Base-by-base conservation (phyloP, 768 basidiomycete genomes). In the Symmetrospora coprosmae region DNA sequence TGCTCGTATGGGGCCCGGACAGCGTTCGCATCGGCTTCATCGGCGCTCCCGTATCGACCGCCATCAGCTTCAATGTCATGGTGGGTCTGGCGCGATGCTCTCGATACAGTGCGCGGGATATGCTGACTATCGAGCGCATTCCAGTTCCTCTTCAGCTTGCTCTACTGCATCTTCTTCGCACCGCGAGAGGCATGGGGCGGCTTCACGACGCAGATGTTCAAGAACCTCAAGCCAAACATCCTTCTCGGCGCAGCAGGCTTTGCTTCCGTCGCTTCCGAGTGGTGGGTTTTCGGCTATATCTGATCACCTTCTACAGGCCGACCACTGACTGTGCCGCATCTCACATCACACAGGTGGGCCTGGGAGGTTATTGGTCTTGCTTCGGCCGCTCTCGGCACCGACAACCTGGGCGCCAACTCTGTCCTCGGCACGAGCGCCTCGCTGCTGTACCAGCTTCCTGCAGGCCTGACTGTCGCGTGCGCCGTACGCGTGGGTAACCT, bases 41-140 rank as follows among this genome's bases (percentile, higher is more conserved):
- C 50, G 92, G 92, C 14, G 92, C 90, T 2, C 92, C 92, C 0
- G 76, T 96, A 19, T 85, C 91, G 1, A 89, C 89, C 1, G 82
- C 85, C 0, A 77, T 91, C 40, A 86, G 85, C 14, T 87, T 90
- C 74, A 92, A 91, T 71, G 76, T 92, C n/a, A 82, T 89, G 40
- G 74, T 73, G 37, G 61, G 73, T 68, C 13, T 55, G 9, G 2
- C 23, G 76, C 81, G 0, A 52, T 80, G 41, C 69, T 78, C 55
- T 85, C 81, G 1, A 74, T 85, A 48, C 55, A 76, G 31, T 85
- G 60, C 85, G 81, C 6, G 70, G 82, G 21, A 77, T 77, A 67
- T 81, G 78, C 67, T 77, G 80, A 14, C 73, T n/a, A 60, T 50
- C 1, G 40, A 11, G 13, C 2, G 4, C 19, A 7, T 27, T 38